Percentiles rank a stretch among this genome's conserved stretches.
Conservation (phyloP, 108 stramenopile species). For the Aurantiochytrium sp. region DNA sequence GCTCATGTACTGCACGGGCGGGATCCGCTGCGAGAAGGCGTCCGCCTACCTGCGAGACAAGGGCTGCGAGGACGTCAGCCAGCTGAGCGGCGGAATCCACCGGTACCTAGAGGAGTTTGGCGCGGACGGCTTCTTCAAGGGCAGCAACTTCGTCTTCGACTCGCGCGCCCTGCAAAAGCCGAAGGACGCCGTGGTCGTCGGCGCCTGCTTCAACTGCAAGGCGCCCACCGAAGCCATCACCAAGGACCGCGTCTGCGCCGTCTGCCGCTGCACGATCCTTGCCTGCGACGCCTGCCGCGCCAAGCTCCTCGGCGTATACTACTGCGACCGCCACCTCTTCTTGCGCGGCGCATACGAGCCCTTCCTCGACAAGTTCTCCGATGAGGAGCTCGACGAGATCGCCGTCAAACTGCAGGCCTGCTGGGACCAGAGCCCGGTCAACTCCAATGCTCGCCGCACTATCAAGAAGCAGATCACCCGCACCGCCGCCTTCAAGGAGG, state of each 20-base stretch:
- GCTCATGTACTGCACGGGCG: conserved; percentile 52
- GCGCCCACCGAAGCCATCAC: neutral
- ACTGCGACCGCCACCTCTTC: conserved; percentile 23
- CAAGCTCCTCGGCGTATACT: conserved; percentile 17
- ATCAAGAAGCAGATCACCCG: neutral
- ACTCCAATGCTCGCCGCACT: neutral
- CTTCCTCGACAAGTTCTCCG: neutral
- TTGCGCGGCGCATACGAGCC: neutral
- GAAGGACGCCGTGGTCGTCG: neutral
- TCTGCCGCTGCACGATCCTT: conserved; percentile 16
- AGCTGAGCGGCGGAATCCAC: conserved; percentile 84
- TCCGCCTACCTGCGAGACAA: neutral
- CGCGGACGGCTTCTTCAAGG: conserved; percentile 71
- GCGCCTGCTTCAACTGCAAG: conserved; percentile 29
- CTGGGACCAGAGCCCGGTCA: neutral
- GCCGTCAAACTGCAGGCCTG: neutral
- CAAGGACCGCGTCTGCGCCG: conserved; percentile 17
- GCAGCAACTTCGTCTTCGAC: conserved; percentile 89
- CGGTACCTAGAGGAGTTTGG: conserved; percentile 82
- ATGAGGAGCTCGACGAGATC: neutral
- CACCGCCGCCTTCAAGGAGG: neutral
- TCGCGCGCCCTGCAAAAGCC: conserved; percentile 26
- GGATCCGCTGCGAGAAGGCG: conserved; percentile 43
- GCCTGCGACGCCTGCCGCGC: conserved; percentile 18
- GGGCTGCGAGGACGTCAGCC: conserved; percentile 52